Evolutionary conservation across 768 basidiomycete species (phyloP).

Genomic region (Pulveroboletus frians): DNA sequence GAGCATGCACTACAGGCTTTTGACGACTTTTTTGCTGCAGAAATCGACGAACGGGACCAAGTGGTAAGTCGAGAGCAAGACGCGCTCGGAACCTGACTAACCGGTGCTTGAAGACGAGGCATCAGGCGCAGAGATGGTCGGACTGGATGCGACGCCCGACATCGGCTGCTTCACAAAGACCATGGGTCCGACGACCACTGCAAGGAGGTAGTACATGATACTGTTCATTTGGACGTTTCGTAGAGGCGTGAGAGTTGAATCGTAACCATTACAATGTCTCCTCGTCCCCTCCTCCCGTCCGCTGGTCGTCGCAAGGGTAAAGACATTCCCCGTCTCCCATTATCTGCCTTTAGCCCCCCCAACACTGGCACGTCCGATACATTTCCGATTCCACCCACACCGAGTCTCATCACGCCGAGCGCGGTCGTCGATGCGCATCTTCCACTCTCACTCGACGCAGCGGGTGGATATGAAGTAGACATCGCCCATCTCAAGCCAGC

Average conservation of each 20-base stretch:
- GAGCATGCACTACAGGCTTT: constrained; percentile 52
- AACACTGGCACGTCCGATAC: constrained; percentile 60
- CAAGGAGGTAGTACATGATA: constrained; percentile 2
- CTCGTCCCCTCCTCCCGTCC: background rate
- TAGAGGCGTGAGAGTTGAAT: constrained; percentile 6
- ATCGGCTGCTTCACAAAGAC: background rate
- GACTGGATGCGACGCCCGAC: constrained; percentile 25
- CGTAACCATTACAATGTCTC: constrained; percentile 8
- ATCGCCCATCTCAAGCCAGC: constrained; percentile 38
- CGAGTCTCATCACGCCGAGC: constrained; percentile 59
- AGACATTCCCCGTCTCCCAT: constrained; percentile 63
- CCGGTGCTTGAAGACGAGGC: constrained; percentile 14
- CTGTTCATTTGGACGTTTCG: background rate
- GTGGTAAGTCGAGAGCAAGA: constrained; percentile 19
- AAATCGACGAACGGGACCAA: constrained; percentile 30
- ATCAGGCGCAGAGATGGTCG: constrained; percentile 24
- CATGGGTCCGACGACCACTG: constrained; percentile 23
- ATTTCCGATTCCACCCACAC: constrained; percentile 66
- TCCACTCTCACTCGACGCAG: constrained; percentile 32
- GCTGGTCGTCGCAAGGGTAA: constrained; percentile 58
- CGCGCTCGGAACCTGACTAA: constrained; percentile 7
- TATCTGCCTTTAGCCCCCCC: constrained; percentile 72
- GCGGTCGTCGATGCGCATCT: constrained; percentile 68
- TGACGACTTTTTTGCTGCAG: constrained; percentile 49
- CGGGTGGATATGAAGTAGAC: constrained; percentile 27